Conservation (phyloP, 495 filamentous ascomycete species). For the Penicillium fimorum region DNA sequence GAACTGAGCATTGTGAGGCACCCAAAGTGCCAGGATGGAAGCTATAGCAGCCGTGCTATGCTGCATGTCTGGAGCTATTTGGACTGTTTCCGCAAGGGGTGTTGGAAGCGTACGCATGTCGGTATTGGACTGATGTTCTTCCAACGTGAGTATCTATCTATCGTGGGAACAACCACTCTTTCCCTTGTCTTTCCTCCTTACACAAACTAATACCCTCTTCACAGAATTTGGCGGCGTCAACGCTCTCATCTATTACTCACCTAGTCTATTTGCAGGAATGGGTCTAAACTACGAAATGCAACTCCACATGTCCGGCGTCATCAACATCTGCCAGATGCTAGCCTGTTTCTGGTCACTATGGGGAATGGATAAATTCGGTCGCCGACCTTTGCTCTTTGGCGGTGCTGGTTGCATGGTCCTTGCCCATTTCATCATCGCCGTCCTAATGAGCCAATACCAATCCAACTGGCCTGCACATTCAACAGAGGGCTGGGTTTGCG, state of each 20-base stretch:
- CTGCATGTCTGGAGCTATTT: conserved; percentile 33
- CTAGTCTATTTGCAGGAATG: conserved; percentile 46
- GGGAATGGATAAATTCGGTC: conserved; percentile 35
- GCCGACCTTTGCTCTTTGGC: conserved; percentile 32
- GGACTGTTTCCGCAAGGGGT: conserved; percentile 36
- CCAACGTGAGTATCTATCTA: conserved; percentile 23
- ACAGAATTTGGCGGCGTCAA: conserved; percentile 37
- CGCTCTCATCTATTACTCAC: conserved; percentile 43
- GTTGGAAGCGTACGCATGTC: conserved; percentile 46
- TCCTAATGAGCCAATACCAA: conserved; percentile 32
- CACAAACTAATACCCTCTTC: not conserved
- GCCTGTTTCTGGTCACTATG: conserved; percentile 27
- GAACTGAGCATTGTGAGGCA: conserved; percentile 28
- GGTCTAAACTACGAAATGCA: conserved; percentile 47
- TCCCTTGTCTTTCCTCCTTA: not conserved
- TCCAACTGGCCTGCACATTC: conserved; percentile 33
- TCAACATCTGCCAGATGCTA: conserved; percentile 46
- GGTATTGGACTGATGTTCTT: conserved; percentile 48
- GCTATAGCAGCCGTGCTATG: conserved; percentile 15
- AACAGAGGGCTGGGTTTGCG: conserved; percentile 32
- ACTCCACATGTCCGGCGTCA: conserved; percentile 48
- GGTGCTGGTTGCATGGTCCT: conserved; percentile 37
- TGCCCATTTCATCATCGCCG: conserved; percentile 40
- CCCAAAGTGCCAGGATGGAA: conserved; percentile 27
- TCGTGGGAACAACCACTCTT: not conserved